Percentiles rank a stretch among this genome's conserved stretches.
Evolutionary conservation across 495 filamentous ascomycete genomes (phyloP).

Genomic region (Penicillium steckii): DNA sequence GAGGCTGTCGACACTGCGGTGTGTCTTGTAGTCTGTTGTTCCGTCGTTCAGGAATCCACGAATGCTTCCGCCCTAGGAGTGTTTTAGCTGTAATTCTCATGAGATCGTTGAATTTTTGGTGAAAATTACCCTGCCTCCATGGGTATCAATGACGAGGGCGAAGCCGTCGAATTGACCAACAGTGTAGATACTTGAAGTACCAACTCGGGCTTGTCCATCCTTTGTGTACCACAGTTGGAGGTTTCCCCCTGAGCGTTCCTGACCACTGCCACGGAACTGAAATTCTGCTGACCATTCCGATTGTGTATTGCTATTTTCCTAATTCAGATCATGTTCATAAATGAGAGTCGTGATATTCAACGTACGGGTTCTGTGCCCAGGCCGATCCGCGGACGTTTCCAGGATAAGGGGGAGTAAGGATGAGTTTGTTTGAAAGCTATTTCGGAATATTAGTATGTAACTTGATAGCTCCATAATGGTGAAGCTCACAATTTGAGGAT

Average conservation of each 20-base stretch:
- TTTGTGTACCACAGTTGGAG: conserved; percentile 90
- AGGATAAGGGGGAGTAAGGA: conserved; percentile 85
- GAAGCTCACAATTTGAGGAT: conserved; percentile 58
- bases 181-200: conserved; percentile 77
- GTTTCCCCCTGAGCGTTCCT: conserved; percentile 83
- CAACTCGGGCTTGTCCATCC: conserved; percentile 62
- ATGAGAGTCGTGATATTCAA: conserved; percentile 22
- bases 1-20: conserved; percentile 76
- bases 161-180: conserved; percentile 82
- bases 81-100: too few species aligned
- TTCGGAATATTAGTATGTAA: conserved; percentile 1
- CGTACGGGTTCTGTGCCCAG: conserved; percentile 69
- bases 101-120: too few species aligned
- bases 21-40: conserved; percentile 71
- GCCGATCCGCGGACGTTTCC: conserved; percentile 81
- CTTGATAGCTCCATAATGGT: background rate
- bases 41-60: conserved; percentile 95
- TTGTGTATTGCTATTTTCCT: conserved; percentile 38
- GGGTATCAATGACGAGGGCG: conserved; percentile 81
- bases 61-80: conserved; percentile 66
- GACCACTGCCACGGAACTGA: conserved; percentile 83
- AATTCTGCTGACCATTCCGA: conserved; percentile 77
- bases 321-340: background rate
- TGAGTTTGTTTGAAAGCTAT: conserved; percentile 81
- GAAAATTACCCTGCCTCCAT: conserved; percentile 64